Evolutionary conservation across 495 filamentous ascomycete species (phyloP).

Genomic region (Penicillium cinerascens): DNA sequence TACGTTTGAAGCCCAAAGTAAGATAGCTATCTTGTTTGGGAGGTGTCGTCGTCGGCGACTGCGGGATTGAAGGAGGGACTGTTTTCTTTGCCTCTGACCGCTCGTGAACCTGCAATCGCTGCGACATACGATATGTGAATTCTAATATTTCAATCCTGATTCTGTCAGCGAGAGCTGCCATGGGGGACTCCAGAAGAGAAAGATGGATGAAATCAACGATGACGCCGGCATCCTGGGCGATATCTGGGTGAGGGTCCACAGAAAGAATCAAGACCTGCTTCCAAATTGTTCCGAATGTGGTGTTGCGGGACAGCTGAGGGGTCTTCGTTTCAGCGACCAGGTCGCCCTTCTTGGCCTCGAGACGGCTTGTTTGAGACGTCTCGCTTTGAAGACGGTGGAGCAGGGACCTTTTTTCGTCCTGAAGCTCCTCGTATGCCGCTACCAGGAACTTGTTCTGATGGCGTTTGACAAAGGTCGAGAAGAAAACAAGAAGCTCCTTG

Average conservation of each 20-base stretch:
- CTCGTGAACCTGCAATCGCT: conserved; percentile 43
- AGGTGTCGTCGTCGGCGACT: conserved; percentile 33
- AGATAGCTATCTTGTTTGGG: conserved; percentile 64
- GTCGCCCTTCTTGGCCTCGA: conserved; percentile 13
- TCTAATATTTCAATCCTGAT: conserved; percentile 75
- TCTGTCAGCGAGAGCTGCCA: conserved; percentile 63
- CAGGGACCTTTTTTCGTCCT: conserved; percentile 74
- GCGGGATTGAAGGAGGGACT: conserved; percentile 50
- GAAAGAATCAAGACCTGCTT: conserved; percentile 86
- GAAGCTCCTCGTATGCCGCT: conserved; percentile 83
- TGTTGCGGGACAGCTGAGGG: conserved; percentile 66
- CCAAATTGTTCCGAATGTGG: conserved; percentile 89
- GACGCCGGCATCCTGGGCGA: conserved; percentile 74
- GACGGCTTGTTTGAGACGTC: conserved; percentile 13
- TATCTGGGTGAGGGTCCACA: conserved; percentile 91
- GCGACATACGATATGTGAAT: conserved; percentile 49
- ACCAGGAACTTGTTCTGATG: conserved; percentile 93
- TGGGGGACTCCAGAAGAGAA: conserved; percentile 68
- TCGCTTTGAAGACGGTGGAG: conserved; percentile 41
- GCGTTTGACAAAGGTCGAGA: conserved; percentile 83
- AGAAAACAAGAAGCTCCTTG: conserved; percentile 88
- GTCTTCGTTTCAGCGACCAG: conserved; percentile 19
- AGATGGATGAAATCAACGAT: conserved; percentile 83
- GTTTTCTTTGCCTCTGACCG: conserved; percentile 37
- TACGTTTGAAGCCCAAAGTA: conserved; percentile 58